Evolutionary conservation across 495 filamentous ascomycete genomes (phyloP).

Genomic region (Trichoderma virens): DNA sequence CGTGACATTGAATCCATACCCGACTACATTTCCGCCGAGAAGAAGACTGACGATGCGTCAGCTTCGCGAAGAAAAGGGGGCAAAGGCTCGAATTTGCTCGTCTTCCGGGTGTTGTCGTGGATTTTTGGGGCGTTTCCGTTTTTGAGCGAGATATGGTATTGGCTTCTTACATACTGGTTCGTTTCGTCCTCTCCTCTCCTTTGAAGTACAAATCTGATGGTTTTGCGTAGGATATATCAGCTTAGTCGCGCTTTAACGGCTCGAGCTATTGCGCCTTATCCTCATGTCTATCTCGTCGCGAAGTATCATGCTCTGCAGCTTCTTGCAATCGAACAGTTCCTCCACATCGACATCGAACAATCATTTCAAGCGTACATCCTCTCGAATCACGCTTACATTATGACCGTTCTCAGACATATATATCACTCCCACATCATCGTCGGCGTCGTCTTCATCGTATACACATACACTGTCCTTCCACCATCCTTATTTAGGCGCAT

Average conservation of each 20-base stretch:
- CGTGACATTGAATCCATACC: not conserved
- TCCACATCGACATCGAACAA: not conserved
- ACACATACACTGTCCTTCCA: not conserved
- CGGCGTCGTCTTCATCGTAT: constrained; percentile 1
- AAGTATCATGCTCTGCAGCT: not conserved
- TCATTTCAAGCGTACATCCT: not conserved
- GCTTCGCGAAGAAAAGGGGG: not conserved
- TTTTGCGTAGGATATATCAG: not conserved
- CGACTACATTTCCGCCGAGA: not conserved
- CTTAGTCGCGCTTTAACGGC: not conserved
- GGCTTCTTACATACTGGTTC: not conserved
- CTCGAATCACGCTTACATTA: not conserved
- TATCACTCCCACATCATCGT: constrained; percentile 6
- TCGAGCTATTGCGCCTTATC: not conserved
- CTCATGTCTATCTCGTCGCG: not conserved
- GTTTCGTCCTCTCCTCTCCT: not conserved
- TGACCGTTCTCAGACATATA: not conserved
- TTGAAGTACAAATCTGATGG: not conserved
- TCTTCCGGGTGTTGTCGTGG: not conserved
- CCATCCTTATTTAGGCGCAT: not conserved
- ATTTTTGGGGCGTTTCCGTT: not conserved
- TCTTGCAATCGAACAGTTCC: not conserved
- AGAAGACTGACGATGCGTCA: not conserved
- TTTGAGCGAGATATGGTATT: not conserved
- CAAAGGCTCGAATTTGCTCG: not conserved